Conservation (phyloP, 805 yeast species). For the Candida multigemmis region DNA sequence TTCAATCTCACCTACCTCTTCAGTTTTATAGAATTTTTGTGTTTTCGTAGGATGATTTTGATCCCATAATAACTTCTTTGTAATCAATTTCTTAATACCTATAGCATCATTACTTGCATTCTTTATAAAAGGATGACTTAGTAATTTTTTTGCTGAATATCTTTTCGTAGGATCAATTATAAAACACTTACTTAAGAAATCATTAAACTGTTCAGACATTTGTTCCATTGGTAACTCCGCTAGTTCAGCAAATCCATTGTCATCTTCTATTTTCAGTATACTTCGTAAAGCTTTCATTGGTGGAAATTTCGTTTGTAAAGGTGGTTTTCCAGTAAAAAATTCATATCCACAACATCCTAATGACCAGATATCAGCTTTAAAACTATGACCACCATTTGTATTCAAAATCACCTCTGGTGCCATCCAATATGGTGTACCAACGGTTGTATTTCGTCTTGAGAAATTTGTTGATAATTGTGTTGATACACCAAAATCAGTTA, state of each 20-base stretch:
- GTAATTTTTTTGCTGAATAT: slow-evolving; percentile 19
- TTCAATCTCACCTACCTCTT: slow-evolving; percentile 4
- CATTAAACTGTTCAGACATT: slow-evolving; percentile 15
- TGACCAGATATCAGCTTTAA: slow-evolving; percentile 71
- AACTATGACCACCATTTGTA: slow-evolving; percentile 47
- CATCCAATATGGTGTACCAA: slow-evolving; percentile 60
- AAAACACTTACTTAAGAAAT: slow-evolving; percentile 26
- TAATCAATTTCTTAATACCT: slow-evolving; percentile 19
- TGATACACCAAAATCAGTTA: slow-evolving; percentile 39
- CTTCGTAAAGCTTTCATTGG: slow-evolving; percentile 37
- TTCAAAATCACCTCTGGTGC: slow-evolving; percentile 52
- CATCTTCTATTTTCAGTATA: slow-evolving; percentile 21
- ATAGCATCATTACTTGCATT: slow-evolving; percentile 3
- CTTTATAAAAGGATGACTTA: slow-evolving; percentile 24
- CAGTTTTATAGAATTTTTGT: slow-evolving; percentile 17
- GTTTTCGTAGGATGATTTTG: slow-evolving; percentile 21
- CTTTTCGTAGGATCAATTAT: slow-evolving; percentile 21
- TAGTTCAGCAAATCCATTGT: slow-evolving; percentile 21
- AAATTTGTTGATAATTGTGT: slow-evolving; percentile 34
- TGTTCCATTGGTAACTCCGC: slow-evolving; percentile 13
- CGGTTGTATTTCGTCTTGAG: slow-evolving; percentile 35
- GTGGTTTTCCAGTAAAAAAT: slow-evolving; percentile 65
- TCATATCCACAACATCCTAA: slow-evolving; percentile 74
- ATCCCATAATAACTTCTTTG: slow-evolving; percentile 29
- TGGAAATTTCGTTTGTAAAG: slow-evolving; percentile 34